Evolutionary conservation across 371 early-diverging fungal genomes (phyloP), one percentile per base, ranked within the genome.

Genomic region (Blastocladiella emersonii): DNA sequence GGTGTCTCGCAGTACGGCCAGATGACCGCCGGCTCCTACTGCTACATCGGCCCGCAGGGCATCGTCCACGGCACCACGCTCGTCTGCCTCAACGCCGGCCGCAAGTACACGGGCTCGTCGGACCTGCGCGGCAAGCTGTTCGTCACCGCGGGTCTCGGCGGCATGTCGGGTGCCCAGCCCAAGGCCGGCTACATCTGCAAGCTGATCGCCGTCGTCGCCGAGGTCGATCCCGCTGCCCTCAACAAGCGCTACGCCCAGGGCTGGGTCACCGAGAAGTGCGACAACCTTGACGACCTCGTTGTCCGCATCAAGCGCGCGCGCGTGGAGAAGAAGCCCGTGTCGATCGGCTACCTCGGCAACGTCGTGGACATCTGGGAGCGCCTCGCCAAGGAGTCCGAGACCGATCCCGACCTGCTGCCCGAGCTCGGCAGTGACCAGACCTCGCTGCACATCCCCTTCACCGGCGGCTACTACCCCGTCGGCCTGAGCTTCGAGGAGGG

Each of bases 81-180:
- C 39, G 49, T 55, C 35, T n/a, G 64, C 17, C 39, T 64, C 32
- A 64, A 64, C 39, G 64, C 64, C 23, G 64, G 36, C 15, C 51
- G 64, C 34, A 63, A 64, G 34, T 64, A 61, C 45, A 19, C 49
- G 2, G 61, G 61, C 17, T 17, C 64, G 35, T 36, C 37, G 19
- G 64, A 63, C 41, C 17, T 64, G 63, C 51, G 57, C 39, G 64
- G 64, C 43, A 64, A 64, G 34, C 36, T 64, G 25, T 64, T 64
- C 34, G 64, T 64, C 27, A 63, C 43, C 13, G 64, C 64, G 6
- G 64, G 64, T 36, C 41, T 64, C 2, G 64, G 64, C 27, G 64
- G 64, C 36, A 64, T 64, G 64, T 64, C 64, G n/a, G 64, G 64
- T 17, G 64, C 64, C 21, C 64, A 64, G 41, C 64, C 64, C 34